phyloP scores from a whole-genome alignment of 768 basidiomycete genomes.

The Amanita rubescens region DNA sequence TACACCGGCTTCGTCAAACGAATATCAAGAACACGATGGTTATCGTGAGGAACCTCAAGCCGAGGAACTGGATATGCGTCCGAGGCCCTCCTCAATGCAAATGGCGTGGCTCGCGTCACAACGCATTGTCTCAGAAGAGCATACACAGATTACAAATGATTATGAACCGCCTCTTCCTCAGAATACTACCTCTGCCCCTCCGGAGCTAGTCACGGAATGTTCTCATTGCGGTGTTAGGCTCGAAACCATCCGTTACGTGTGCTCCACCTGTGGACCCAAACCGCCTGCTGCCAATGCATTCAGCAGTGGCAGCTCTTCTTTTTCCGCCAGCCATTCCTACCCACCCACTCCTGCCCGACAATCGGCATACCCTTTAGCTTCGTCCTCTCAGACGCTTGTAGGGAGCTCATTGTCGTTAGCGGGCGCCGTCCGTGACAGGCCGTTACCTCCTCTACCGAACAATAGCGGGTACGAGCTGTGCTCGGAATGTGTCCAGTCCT shows the following conservation, averaged over 20 bases:
- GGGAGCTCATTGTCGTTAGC: constrained; percentile 23
- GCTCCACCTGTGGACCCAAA: constrained; percentile 81
- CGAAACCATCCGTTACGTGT: constrained; percentile 85
- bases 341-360: constrained; percentile 23
- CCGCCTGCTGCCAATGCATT: constrained; percentile 26
- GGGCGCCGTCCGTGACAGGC: constrained; percentile 29
- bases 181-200: constrained; percentile 39
- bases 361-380: constrained; percentile 21
- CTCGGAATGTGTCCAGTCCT: constrained; percentile 65
- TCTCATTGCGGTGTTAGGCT: constrained; percentile 72
- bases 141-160: constrained; percentile 18
- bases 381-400: constrained; percentile 33
- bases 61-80: constrained; percentile 21
- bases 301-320: constrained; percentile 16
- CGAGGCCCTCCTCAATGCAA: constrained; percentile 61
- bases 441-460: constrained; percentile 5
- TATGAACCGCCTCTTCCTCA: constrained; percentile 18
- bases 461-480: constrained; percentile 77
- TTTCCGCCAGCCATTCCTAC: constrained; percentile 24
- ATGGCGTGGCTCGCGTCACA: constrained; percentile 59
- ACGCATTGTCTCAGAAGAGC: constrained; percentile 23
- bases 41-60: constrained; percentile 27
- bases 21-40: constrained; percentile 48
- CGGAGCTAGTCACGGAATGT: constrained; percentile 67
- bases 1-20: constrained; percentile 41